These are phyloP conservation scores for Xylariaceae sp. DNA, from an alignment of 2,329 filamentous ascomycete genomes.

Conservation along the genomic window DNA sequence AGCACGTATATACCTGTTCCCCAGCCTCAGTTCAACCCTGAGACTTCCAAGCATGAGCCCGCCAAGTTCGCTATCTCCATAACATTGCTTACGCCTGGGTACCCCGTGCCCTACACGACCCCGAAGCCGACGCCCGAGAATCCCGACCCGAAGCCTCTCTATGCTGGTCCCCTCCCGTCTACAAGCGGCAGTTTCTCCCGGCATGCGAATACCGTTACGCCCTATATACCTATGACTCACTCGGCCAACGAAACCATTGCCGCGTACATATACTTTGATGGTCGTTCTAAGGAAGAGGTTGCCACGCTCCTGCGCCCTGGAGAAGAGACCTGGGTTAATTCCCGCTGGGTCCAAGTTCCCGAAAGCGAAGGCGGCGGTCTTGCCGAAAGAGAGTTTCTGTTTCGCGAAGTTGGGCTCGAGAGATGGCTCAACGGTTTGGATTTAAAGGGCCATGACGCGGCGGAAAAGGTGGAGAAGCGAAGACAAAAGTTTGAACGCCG, in stretches of 20 bases:
- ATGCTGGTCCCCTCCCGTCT: slow-evolving; percentile 66
- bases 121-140: slow-evolving; percentile 73
- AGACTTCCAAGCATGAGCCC: slow-evolving; percentile 75
- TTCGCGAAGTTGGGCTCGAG: slow-evolving; percentile 93
- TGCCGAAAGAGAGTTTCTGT: slow-evolving; percentile 93
- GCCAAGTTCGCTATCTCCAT: slow-evolving; percentile 98
- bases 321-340: slow-evolving; percentile 99
- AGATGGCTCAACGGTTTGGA: slow-evolving; percentile 95
- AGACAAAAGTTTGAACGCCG: slow-evolving; percentile 71
- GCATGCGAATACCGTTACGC: slow-evolving; percentile 57
- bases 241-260: slow-evolving; percentile 96
- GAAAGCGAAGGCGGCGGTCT: slow-evolving; percentile 87
- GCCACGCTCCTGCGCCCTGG: slow-evolving; percentile 86
- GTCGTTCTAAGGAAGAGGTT: slow-evolving; percentile 90
- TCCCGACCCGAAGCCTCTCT: slow-evolving; percentile 74
- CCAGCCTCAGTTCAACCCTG: slow-evolving; percentile 68
- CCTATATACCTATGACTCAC: slow-evolving; percentile 87
- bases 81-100: slow-evolving; percentile 81
- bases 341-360: slow-evolving; percentile 91
- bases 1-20: slow-evolving; percentile 97
- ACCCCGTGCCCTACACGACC: slow-evolving; percentile 87
- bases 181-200: slow-evolving; percentile 43
- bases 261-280: slow-evolving; percentile 98
- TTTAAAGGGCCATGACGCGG: slow-evolving; percentile 85
- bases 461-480: slow-evolving; percentile 83